phyloP scores from a whole-genome alignment of 257 asterid genomes.

The Anisodus tanguticus region DNA sequence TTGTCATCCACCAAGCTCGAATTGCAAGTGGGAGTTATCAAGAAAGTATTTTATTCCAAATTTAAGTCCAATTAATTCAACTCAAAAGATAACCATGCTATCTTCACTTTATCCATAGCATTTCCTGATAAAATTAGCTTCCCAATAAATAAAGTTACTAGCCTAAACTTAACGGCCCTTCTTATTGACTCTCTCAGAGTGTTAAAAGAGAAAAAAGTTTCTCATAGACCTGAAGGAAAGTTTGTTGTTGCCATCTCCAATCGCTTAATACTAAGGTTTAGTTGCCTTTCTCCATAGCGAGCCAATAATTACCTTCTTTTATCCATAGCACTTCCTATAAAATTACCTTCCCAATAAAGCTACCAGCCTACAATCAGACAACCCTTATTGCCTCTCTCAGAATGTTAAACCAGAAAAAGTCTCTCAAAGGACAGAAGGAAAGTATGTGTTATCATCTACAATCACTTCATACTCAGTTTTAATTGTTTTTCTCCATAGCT shows the following conservation, averaged over 20 bases:
- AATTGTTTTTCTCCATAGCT: neutral
- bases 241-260: neutral
- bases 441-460: neutral
- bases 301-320: constrained; percentile 1
- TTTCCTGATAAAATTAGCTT: constrained; percentile 1
- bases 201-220: neutral
- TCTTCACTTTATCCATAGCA: neutral
- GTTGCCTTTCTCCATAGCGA: neutral
- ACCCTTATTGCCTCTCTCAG: neutral
- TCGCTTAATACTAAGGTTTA: neutral
- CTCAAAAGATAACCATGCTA: neutral
- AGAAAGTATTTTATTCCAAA: constrained; percentile 3
- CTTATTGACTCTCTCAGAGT: neutral
- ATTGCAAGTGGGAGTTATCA: neutral
- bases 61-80: constrained; percentile 7
- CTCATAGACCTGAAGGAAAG: constrained; percentile 5
- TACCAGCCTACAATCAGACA: neutral
- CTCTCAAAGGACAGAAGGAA: constrained; percentile 11
- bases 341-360: constrained; percentile 12
- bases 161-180: neutral
- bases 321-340: constrained; percentile 5
- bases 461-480: neutral
- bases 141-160: neutral
- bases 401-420: neutral
- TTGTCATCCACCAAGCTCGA: neutral